Evolutionary conservation across 2,329 filamentous ascomycete genomes (phyloP), one percentile per base, ranked within the genome.

Genomic region (Fusarium pseudograminearum): DNA sequence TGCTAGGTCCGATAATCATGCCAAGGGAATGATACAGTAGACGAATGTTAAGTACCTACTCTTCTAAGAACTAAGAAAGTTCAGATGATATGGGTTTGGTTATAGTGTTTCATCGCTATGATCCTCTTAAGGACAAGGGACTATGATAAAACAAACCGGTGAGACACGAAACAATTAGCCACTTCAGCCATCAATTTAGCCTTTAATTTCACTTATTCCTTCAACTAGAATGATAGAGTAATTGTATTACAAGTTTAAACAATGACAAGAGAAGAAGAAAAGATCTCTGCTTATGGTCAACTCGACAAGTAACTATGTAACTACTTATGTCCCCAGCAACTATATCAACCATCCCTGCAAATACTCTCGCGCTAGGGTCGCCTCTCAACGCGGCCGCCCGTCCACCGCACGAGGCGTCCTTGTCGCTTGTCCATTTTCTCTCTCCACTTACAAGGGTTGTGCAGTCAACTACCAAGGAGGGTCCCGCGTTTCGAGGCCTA

Each of bases 311-410:
- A 40, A 40, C 12, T 20, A 36, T 18, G 16, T 36, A 36, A 9
- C 33, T 36, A 57, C 57, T 45, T 57, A 40, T 42, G 40, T 40
- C 60, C 31, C 47, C 31, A 31, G 26, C n/a, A 22, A 47, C 47
- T 20, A 20, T 51, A 51, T 26, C 24, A 20, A 7, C 16, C 4
- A 52, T 14, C 48, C 48, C 34, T 52, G 48, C 4, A 30, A 9
- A 36, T 52, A 28, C n/a, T 40, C 48, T 52, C 41, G 58, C 67
- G 67, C 67, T 70, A 70, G 67, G 67, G 67, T 69, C 67, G 58
- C 67, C 40, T 71, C 55, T 51, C 46, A 57, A 69, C 55, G 67
- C 67, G 67, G 67, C 67, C 67, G 63, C 51, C 67, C 67, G 69
- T 45, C 67, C 67, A 52, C 48, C 48, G 48, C 24, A 64, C 48